Percentiles rank a stretch among this genome's conserved stretches.
phyloP scores from a whole-genome alignment of 768 basidiomycete genomes.

The Suillus occidentalis region DNA sequence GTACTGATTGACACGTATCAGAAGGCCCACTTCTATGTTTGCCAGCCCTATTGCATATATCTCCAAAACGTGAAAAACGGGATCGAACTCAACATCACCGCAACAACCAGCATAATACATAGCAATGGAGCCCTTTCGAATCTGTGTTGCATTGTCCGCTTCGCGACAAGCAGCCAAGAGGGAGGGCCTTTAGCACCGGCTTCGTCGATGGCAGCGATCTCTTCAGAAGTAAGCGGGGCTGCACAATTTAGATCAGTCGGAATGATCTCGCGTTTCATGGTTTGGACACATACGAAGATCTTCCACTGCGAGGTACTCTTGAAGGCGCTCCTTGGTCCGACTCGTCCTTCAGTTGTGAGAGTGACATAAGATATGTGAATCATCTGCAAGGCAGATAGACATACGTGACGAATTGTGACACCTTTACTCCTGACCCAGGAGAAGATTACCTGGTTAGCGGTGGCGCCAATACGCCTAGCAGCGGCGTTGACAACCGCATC shows the following conservation, averaged over 20 bases:
- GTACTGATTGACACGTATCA: not conserved
- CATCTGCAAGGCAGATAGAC: not conserved
- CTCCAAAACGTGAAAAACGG: not conserved
- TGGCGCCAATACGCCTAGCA: constrained; percentile 54
- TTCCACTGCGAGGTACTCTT: constrained; percentile 66
- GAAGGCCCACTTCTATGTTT: not conserved
- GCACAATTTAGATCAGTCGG: not conserved
- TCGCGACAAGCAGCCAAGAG: not conserved
- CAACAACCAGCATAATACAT: not conserved
- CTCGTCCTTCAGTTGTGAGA: constrained; percentile 48
- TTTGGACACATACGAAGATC: constrained; percentile 47
- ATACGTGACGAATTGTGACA: constrained; percentile 67
- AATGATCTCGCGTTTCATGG: not conserved
- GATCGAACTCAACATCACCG: not conserved
- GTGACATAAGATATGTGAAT: constrained; percentile 2
- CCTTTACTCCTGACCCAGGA: constrained; percentile 70
- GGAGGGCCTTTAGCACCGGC: constrained; percentile 56
- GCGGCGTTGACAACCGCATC: constrained; percentile 53
- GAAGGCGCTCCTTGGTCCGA: constrained; percentile 55
- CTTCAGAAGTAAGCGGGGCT: constrained; percentile 56
- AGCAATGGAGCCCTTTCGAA: not conserved
- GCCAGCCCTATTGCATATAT: not conserved
- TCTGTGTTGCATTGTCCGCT: not conserved
- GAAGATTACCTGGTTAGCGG: constrained; percentile 65
- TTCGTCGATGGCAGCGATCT: constrained; percentile 62